These are phyloP conservation scores for Pythium dissimile DNA, from an alignment of 352 stramenopile genomes.

Conservation along the genomic window DNA sequence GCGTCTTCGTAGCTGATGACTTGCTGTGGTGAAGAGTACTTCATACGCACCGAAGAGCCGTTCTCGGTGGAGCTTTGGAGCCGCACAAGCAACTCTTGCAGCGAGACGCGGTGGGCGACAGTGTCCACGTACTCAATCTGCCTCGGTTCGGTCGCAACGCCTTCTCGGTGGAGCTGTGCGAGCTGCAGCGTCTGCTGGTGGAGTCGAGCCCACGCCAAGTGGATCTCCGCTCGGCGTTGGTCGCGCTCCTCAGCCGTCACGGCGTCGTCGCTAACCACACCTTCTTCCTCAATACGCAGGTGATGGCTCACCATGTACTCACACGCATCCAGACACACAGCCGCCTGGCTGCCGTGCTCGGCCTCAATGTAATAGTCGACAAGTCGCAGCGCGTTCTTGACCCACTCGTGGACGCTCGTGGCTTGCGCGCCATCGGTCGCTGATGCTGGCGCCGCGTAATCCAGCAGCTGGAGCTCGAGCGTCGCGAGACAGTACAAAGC, in stretches of 20 bases:
- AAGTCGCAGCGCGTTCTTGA: constrained; percentile 49
- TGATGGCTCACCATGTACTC: constrained; percentile 37
- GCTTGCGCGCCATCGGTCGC: constrained; percentile 1
- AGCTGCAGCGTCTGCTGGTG: constrained; percentile 45
- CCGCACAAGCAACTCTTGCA: not conserved
- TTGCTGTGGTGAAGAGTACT: constrained; percentile 17
- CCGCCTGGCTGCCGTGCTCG: constrained; percentile 39
- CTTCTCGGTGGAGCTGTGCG: constrained; percentile 21
- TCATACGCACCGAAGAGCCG: constrained; percentile 20
- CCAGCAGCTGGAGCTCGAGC: constrained; percentile 53
- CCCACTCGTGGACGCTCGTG: constrained; percentile 43
- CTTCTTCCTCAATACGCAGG: not conserved
- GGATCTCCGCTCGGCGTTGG: constrained; percentile 34
- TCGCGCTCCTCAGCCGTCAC: constrained; percentile 22
- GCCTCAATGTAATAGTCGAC: constrained; percentile 61
- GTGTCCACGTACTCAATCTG: constrained; percentile 12
- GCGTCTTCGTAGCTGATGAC: constrained; percentile 49
- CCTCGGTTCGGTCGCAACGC: not conserved
- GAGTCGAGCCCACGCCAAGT: constrained; percentile 46
- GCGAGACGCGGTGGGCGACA: constrained; percentile 7
- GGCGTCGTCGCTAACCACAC: constrained; percentile 6
- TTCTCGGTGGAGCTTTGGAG: not conserved
- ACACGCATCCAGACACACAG: constrained; percentile 41
- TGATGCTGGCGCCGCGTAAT: constrained; percentile 3
- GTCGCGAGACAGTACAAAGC: constrained; percentile 59